A percentile compares a stretch with the other conserved stretches of the same genome.
Conservation (phyloP, 2,329 filamentous ascomycete genomes). For the Trichophyton schoenleinii region DNA sequence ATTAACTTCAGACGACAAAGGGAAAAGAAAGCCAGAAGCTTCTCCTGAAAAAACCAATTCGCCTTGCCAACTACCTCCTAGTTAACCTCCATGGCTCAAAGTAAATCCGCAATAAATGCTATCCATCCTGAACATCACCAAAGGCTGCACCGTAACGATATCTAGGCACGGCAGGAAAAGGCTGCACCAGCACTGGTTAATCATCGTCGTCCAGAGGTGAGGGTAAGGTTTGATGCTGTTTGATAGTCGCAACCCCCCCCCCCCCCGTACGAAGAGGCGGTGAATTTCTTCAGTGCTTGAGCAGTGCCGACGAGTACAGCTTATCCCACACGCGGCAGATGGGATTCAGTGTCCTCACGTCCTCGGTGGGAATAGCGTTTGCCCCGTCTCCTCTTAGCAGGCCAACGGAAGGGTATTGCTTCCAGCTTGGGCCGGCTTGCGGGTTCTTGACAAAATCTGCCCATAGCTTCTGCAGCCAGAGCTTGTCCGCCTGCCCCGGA, state of each 20-base stretch:
- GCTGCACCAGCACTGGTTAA: neutral
- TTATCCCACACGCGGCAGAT: neutral
- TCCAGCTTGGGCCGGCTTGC: slow-evolving; percentile 25
- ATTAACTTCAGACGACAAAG: no score
- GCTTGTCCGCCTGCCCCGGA: slow-evolving; percentile 18
- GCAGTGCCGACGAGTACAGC: neutral
- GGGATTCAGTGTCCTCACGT: neutral
- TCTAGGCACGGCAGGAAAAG: neutral
- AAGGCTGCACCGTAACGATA: neutral
- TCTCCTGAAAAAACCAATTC: no score
- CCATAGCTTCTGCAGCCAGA: slow-evolving; percentile 25
- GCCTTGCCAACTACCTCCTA: no score
- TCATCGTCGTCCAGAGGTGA: neutral
- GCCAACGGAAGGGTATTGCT: neutral
- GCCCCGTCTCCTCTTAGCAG: neutral
- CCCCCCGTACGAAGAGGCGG: neutral
- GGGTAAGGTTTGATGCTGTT: neutral
- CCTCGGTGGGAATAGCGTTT: neutral
- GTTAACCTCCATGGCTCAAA: neutral
- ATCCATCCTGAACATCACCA: neutral
- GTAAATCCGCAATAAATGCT: neutral
- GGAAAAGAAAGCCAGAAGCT: no score
- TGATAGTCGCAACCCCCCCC: neutral
- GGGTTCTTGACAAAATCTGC: slow-evolving; percentile 28
- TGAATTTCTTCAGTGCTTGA: neutral